Percentiles rank a stretch among this genome's conserved stretches.
These are phyloP conservation scores for Hericium erinaceus DNA, from an alignment of 768 basidiomycete genomes.

Conservation along the genomic window DNA sequence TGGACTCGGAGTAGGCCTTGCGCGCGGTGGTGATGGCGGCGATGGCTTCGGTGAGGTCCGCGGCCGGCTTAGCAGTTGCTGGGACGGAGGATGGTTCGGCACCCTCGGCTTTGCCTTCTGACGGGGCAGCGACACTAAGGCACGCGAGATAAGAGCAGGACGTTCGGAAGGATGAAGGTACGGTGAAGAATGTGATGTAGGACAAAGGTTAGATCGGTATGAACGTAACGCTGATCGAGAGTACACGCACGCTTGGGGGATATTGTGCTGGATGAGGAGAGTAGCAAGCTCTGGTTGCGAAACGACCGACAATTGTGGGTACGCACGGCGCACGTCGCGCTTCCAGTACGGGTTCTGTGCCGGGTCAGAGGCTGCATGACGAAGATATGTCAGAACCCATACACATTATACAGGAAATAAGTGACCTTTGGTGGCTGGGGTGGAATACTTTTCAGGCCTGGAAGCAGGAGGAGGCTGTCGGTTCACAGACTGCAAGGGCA, in stretches of 20 bases:
- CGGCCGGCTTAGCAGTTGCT: constrained; percentile 28
- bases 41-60: constrained; percentile 71
- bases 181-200: neutral
- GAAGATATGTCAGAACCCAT: constrained; percentile 10
- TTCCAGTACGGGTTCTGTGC: constrained; percentile 95
- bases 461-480: constrained; percentile 87
- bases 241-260: constrained; percentile 49
- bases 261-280: constrained; percentile 74
- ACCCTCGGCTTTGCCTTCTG: constrained; percentile 10
- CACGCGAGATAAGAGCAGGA: constrained; percentile 2
- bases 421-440: constrained; percentile 81
- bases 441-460: constrained; percentile 75
- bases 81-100: constrained; percentile 34
- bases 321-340: constrained; percentile 85
- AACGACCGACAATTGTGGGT: constrained; percentile 85
- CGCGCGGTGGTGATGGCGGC: constrained; percentile 45
- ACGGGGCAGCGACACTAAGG: constrained; percentile 44
- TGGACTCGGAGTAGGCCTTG: constrained; percentile 51
- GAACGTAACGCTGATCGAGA: neutral
- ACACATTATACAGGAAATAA: constrained; percentile 4
- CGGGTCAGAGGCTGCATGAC: constrained; percentile 62
- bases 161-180: neutral
- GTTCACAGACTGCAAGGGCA: constrained; percentile 65
- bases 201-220: neutral
- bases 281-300: constrained; percentile 77